phyloP scores from a whole-genome alignment of 139 green algal genomes.

The Micractinium conductrix region DNA sequence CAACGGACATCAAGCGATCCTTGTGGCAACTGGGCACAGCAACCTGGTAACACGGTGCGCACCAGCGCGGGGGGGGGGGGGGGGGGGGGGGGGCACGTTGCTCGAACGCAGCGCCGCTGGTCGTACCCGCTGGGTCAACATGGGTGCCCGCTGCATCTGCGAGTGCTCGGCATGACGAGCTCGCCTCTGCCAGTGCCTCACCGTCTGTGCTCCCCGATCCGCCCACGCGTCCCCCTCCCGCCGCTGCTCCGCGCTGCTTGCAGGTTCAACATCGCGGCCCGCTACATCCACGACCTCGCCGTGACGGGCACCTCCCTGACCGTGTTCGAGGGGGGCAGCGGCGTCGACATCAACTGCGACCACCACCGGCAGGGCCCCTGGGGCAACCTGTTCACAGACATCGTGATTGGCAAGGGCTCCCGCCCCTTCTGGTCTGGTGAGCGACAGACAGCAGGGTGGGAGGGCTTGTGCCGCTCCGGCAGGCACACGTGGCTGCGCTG shows the following conservation, averaged over 20 bases:
- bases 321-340: neutral
- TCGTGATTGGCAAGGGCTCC: neutral
- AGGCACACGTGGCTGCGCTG: too few species aligned
- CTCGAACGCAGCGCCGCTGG: too few species aligned
- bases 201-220: too few species aligned
- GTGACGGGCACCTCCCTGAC: neutral
- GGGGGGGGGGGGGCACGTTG: too few species aligned
- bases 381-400: neutral
- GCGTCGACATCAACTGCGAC: constrained; percentile 2
- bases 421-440: neutral
- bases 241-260: neutral
- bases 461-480: too few species aligned
- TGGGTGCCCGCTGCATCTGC: too few species aligned
- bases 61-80: too few species aligned
- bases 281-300: neutral
- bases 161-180: too few species aligned
- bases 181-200: too few species aligned
- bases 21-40: neutral
- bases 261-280: constrained; percentile 3
- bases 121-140: too few species aligned
- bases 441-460: too few species aligned
- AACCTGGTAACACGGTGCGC: neutral
- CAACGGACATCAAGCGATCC: neutral
- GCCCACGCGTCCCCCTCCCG: neutral
- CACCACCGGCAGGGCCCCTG: neutral